A percentile compares a stretch with the other conserved stretches of the same genome.
These are phyloP conservation scores for Pulveroboletus sp. DNA, from an alignment of 768 basidiomycete species.

Conservation along the genomic window DNA sequence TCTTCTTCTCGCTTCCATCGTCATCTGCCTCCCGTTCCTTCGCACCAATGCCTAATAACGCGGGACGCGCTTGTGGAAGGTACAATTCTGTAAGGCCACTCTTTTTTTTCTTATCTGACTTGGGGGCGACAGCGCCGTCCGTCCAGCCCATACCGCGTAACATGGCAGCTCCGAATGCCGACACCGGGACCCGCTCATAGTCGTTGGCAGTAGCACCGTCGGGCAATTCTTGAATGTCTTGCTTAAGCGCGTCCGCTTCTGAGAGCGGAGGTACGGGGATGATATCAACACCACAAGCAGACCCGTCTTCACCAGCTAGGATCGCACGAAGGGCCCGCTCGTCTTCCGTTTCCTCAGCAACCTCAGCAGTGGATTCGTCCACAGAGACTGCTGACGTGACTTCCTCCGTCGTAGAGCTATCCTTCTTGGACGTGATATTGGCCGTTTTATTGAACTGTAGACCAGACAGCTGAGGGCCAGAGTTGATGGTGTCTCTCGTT, in stretches of 20 bases:
- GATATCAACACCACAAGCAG: constrained; percentile 47
- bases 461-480: constrained; percentile 66
- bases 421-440: constrained; percentile 32
- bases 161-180: constrained; percentile 89
- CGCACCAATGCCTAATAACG: constrained; percentile 89
- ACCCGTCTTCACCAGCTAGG: constrained; percentile 46
- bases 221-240: constrained; percentile 79
- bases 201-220: constrained; percentile 74
- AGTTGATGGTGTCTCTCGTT: constrained; percentile 69
- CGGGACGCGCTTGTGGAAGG: constrained; percentile 76
- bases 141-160: constrained; percentile 98
- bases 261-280: constrained; percentile 58
- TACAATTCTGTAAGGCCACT: constrained; percentile 71
- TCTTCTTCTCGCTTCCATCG: constrained; percentile 58
- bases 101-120: constrained; percentile 44
- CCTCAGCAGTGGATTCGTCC: constrained; percentile 21
- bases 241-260: constrained; percentile 79
- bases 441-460: constrained; percentile 46
- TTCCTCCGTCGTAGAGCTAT: constrained; percentile 9
- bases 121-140: constrained; percentile 67
- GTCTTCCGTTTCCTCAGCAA: constrained; percentile 64
- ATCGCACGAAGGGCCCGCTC: constrained; percentile 76
- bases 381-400: neutral
- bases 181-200: constrained; percentile 87
- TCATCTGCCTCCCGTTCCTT: constrained; percentile 77